These are phyloP conservation scores for Blastobotrys parvus DNA, from an alignment of 805 yeast genomes.

Conservation along the genomic window DNA sequence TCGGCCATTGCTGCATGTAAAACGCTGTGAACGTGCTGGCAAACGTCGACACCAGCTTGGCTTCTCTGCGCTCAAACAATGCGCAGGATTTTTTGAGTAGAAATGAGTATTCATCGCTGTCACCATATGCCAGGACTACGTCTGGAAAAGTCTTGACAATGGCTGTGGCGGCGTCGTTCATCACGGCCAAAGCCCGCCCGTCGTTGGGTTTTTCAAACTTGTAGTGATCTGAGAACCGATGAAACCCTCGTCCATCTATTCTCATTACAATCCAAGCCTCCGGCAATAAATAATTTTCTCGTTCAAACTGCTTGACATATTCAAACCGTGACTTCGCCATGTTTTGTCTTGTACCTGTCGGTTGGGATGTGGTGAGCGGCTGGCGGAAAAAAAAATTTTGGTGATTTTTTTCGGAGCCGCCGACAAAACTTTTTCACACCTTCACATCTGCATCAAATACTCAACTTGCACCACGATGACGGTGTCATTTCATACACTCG, in stretches of 20 bases:
- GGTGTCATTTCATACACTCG: conserved; percentile 71
- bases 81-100: conserved; percentile 54
- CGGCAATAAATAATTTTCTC: conserved; percentile 63
- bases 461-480: no score
- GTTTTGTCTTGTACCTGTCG: neutral
- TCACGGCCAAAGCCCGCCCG: conserved; percentile 58
- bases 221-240: conserved; percentile 67
- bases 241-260: conserved; percentile 92
- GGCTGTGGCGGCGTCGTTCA: conserved; percentile 71
- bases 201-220: conserved; percentile 86
- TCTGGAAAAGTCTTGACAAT: conserved; percentile 64
- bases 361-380: neutral
- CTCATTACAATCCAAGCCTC: conserved; percentile 76
- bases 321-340: conserved; percentile 50
- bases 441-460: no score
- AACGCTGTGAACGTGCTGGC: conserved; percentile 74
- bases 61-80: conserved; percentile 74
- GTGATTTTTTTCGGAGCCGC: no score
- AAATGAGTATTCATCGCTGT: conserved; percentile 90
- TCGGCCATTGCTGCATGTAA: conserved; percentile 62
- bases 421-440: conserved; percentile 1
- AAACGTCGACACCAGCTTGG: conserved; percentile 72
- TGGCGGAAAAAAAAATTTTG: neutral
- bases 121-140: conserved; percentile 79
- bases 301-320: conserved; percentile 77